Evolutionary conservation across 1,284 basidiomycete species (phyloP).

Genomic region (Volvariella surrecta): DNA sequence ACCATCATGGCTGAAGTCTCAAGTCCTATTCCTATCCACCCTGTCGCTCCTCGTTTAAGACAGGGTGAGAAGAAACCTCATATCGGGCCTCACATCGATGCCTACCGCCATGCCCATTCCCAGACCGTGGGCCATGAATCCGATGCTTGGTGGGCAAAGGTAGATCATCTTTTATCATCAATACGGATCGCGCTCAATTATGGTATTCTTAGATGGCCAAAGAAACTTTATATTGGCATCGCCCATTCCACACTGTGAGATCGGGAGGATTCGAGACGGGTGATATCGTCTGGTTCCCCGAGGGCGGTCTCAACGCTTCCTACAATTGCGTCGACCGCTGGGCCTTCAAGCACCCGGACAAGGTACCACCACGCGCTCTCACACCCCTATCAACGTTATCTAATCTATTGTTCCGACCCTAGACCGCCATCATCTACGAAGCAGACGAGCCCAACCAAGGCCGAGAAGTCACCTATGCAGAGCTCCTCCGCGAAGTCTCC

Average conservation of each 20-base stretch:
- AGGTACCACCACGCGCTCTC: conserved; percentile 35
- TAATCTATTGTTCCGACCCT: background rate
- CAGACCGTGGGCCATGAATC: conserved; percentile 68
- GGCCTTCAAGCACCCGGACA: conserved; percentile 88
- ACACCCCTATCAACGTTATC: background rate
- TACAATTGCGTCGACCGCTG: conserved; percentile 99
- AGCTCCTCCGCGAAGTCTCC: conserved; percentile 89
- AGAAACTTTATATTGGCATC: conserved; percentile 83
- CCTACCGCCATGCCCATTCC: conserved; percentile 63
- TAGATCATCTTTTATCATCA: conserved; percentile 17
- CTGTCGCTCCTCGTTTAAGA: conserved; percentile 62
- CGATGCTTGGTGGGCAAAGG: conserved; percentile 86
- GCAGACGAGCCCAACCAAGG: conserved; percentile 91
- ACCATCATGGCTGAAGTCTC: conserved; percentile 16
- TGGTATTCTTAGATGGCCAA: conserved; percentile 58
- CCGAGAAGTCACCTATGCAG: conserved; percentile 69
- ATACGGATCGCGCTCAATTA: background rate
- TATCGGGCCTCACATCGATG: conserved; percentile 65
- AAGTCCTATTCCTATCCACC: conserved; percentile 31
- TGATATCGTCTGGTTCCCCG: conserved; percentile 94
- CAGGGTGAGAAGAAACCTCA: conserved; percentile 58
- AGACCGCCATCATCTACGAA: conserved; percentile 97
- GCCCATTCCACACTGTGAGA: conserved; percentile 85
- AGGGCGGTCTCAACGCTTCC: conserved; percentile 82
- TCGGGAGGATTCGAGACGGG: conserved; percentile 82